Base-by-base conservation (phyloP, 164 flowering plant species). In the Echeveria elegans region DNA sequence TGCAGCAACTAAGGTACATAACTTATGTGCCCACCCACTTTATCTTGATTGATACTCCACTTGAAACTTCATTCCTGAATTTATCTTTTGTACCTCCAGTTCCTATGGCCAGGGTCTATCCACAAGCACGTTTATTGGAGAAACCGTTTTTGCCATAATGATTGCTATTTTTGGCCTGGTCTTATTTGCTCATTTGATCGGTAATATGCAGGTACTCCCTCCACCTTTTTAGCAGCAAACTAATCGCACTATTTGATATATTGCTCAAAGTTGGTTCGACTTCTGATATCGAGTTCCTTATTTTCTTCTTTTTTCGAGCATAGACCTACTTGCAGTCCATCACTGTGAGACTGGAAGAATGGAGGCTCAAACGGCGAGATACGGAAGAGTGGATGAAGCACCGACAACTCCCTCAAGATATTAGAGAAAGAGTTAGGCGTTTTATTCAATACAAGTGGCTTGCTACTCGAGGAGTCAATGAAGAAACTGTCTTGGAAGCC, bases 1-100 rank as follows among this genome's bases (percentile, higher is more conserved):
- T 95, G 64, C 97, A 90, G 79, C 81, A 89, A 67, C 73, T 95
- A 66, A 95, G 99, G 99, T 92, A 83, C 47, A 29, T 24, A 50
- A 9, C 21, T 34, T 34, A 3, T 3, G 37, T 34, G 7, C 3
- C 37, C 7, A 34, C 5, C 21, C 32, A 47, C n/a, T n/a, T 2
- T 31, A 8, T 62, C 11, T 28, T 29, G 1, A 56, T 28, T 3
- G 8, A 56, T 10, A 3, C 23, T 15, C 6, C 5, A 31, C 6
- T 61, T 31, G 36, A 61, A 61, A 31, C 21, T 19, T 61, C 38
- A 14, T 63, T 32, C 16, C 28, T 36, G 66, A 31, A 11, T 32
- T 30, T 31, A 37, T 10, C n/a, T n/a, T n/a, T 31, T 2, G 40
- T 5, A 62, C 9, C 66, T 74, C 47, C 85, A 87, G 92, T 78